Evolutionary conservation across 768 basidiomycete genomes (phyloP).

Genomic region (Tulasnella sp.): DNA sequence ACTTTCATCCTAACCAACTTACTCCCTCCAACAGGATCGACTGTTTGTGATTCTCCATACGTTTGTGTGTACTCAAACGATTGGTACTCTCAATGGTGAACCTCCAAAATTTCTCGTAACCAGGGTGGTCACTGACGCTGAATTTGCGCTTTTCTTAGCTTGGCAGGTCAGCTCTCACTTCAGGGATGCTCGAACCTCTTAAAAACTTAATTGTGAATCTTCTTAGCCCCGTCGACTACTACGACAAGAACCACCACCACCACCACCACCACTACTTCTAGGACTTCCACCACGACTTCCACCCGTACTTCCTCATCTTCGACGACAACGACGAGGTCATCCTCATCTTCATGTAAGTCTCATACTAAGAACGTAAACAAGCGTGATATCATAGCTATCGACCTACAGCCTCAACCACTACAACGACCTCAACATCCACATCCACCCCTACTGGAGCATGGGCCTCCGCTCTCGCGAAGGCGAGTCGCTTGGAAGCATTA

Average conservation of each 20-base stretch:
- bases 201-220: constrained; percentile 33
- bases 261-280: constrained; percentile 14
- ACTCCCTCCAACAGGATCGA: constrained; percentile 40
- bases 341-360: not conserved
- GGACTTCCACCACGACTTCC: constrained; percentile 13
- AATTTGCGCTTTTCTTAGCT: not conserved
- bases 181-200: not conserved
- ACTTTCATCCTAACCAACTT: not conserved
- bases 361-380: not conserved
- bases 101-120: not conserved
- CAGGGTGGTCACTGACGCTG: not conserved
- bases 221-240: constrained; percentile 12
- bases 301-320: constrained; percentile 9
- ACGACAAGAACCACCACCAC: constrained; percentile 29
- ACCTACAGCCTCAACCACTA: constrained; percentile 16
- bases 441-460: constrained; percentile 39
- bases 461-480: constrained; percentile 54
- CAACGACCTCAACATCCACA: not conserved
- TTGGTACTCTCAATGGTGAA: constrained; percentile 52
- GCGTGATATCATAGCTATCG: not conserved
- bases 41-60: constrained; percentile 47
- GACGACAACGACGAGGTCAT: not conserved
- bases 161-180: not conserved
- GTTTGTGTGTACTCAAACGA: constrained; percentile 47
- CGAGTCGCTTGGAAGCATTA: constrained; percentile 29